Conservation (phyloP, 1,139 yeast species). For the Saccharomyces hybrid region DNA sequence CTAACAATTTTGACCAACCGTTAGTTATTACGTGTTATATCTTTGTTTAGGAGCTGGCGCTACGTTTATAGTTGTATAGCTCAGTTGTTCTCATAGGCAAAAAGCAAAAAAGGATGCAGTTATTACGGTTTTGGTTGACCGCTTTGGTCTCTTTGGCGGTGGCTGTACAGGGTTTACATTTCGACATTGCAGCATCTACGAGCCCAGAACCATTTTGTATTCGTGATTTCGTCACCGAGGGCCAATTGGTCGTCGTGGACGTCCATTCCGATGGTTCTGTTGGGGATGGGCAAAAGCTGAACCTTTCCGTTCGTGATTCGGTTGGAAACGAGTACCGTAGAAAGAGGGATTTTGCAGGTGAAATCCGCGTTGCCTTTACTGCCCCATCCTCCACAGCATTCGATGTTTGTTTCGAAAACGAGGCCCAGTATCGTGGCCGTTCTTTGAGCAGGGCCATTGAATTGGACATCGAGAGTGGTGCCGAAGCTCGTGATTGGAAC, state of each 20-base stretch:
- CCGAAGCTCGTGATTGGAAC: conserved; percentile 97
- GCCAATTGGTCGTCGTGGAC: conserved; percentile 79
- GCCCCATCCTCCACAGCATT: conserved; percentile 77
- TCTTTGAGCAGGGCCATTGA: conserved; percentile 59
- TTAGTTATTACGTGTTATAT: not conserved
- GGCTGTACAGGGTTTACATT: conserved; percentile 20
- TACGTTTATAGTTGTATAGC: not conserved
- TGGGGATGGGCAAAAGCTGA: conserved; percentile 82
- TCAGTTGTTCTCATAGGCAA: not conserved
- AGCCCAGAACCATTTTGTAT: conserved; percentile 58
- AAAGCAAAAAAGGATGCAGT: not conserved
- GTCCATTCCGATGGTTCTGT: conserved; percentile 61
- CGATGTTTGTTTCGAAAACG: conserved; percentile 84
- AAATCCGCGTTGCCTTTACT: conserved; percentile 68
- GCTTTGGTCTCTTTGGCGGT: conserved; percentile 1
- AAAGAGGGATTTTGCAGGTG: conserved; percentile 59
- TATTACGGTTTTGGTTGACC: not conserved
- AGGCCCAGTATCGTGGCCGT: conserved; percentile 37
- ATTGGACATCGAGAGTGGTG: conserved; percentile 88
- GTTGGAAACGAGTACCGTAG: conserved; percentile 66
- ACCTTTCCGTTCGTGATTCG: conserved; percentile 53
- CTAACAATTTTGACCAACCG: not conserved
- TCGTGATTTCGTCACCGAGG: conserved; percentile 80
- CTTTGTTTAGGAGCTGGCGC: not conserved
- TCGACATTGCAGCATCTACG: conserved; percentile 34